Evolutionary conservation across 2,329 filamentous ascomycete genomes (phyloP), one percentile per base, ranked within the genome.

Genomic region (Colletotrichum sp.): DNA sequence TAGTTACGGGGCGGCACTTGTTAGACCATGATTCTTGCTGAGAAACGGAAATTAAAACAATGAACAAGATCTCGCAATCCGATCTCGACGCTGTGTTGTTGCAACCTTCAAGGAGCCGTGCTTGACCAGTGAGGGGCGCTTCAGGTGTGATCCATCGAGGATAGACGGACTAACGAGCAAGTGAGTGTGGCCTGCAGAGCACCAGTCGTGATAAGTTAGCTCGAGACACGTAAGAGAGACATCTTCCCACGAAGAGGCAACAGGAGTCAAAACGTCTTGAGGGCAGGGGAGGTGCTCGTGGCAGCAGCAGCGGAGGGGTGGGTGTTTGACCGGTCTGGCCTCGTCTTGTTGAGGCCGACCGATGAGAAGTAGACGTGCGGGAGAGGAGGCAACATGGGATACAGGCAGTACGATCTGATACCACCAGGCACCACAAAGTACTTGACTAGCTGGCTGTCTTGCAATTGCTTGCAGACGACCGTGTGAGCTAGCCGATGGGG

Each of bases 1-100:
- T 91, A 86, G 83, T 86, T 80, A 78, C 83, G 77, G 77, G 78
- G 67, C 71, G 71, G 72, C n/a, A 78, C 57, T 66, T 62, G 80
- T 83, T 79, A 83, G 80, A 78, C 76, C 71, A 68, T 75, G 52
- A 26, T 49, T 72, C 44, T 72, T 59, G 30, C 32, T 34, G 26
- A 68, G 12, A 76, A 64, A 59, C 26, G 30, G 64, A 64, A 10
- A 60, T 39, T 59, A 28, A 55, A 68, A 65, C 36, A 68, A 60
- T 64, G 26, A 59, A 68, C 18, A 62, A 73, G 59, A 60, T 68
- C 44, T 73, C 24, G 73, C 57, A 76, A 49, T 64, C 59, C 28
- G 57, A 65, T 73, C 57, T 64, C 30, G 70, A 68, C 44, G 73
- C 69, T 76, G 73, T 76, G 73, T 64, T 71, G 70, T 73, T 49